Evolutionary conservation across 116 monocot species (phyloP).

Genomic region (Iris pallida): DNA sequence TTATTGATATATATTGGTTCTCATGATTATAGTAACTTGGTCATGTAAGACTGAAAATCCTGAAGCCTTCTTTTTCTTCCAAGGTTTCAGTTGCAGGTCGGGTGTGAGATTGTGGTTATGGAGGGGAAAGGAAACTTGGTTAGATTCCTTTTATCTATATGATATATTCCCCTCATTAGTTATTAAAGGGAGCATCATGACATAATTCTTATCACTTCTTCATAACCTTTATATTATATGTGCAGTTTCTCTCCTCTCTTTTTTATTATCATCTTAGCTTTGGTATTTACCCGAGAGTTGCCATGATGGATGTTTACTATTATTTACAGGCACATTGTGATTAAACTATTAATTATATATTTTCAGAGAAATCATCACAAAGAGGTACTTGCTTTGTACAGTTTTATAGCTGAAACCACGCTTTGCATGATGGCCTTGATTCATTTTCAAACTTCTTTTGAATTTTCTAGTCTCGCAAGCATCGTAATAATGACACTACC

Average conservation of each 20-base stretch:
- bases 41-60: neutral
- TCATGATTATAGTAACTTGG: too few species aligned
- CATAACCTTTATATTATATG: too few species aligned
- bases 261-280: too few species aligned
- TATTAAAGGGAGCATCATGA: constrained; percentile 35
- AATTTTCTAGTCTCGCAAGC: constrained; percentile 53
- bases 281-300: too few species aligned
- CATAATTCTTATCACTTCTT: too few species aligned
- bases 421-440: neutral
- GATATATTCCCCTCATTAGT: constrained; percentile 67
- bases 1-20: too few species aligned
- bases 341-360: constrained; percentile 89
- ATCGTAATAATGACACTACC: too few species aligned
- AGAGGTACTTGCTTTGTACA: too few species aligned
- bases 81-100: constrained; percentile 89
- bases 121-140: constrained; percentile 97
- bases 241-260: too few species aligned
- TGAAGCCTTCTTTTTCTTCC: constrained; percentile 25
- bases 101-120: constrained; percentile 99
- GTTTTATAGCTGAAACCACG: neutral
- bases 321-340: constrained; percentile 83
- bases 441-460: constrained; percentile 4
- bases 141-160: constrained; percentile 76
- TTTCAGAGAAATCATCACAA: constrained; percentile 95
- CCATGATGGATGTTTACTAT: too few species aligned